Conservation (phyloP, 2,329 filamentous ascomycete species). For the Whalleya microplaca region DNA sequence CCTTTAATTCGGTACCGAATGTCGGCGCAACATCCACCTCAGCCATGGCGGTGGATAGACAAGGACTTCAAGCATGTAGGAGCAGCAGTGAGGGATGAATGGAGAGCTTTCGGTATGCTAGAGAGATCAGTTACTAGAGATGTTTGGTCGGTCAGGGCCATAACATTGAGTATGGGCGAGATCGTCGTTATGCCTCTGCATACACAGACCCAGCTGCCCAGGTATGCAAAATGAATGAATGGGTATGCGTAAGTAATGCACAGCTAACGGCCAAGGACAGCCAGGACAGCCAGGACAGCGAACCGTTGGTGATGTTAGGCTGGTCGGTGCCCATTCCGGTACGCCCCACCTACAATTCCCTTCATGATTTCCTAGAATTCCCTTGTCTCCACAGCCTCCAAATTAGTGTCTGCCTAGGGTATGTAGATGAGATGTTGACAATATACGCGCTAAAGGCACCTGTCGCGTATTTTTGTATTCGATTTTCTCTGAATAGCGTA, state of each 20-base stretch:
- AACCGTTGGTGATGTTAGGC: no score
- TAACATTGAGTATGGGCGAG: conserved; percentile 21
- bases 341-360: no score
- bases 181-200: not conserved
- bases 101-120: conserved; percentile 2
- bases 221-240: not conserved
- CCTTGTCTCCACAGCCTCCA: no score
- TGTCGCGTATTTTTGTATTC: no score
- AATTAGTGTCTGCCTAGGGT: no score
- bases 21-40: conserved; percentile 82
- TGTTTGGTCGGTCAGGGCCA: conserved; percentile 22
- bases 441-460: no score
- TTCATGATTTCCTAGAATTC: no score
- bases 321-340: no score
- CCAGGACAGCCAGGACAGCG: no score
- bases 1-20: conserved; percentile 94
- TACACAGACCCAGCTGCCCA: not conserved
- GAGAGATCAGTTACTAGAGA: conserved; percentile 7
- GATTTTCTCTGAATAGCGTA: no score
- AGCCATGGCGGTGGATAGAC: conserved; percentile 61
- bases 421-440: no score
- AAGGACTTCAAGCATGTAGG: conserved; percentile 29
- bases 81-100: conserved; percentile 4
- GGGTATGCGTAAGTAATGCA: not conserved
- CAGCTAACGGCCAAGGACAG: no score